Percentiles rank a stretch among this genome's conserved stretches.
These are phyloP conservation scores for Aspergillus sclerotiicarbonarius DNA, from an alignment of 495 filamentous ascomycete genomes.

Conservation along the genomic window DNA sequence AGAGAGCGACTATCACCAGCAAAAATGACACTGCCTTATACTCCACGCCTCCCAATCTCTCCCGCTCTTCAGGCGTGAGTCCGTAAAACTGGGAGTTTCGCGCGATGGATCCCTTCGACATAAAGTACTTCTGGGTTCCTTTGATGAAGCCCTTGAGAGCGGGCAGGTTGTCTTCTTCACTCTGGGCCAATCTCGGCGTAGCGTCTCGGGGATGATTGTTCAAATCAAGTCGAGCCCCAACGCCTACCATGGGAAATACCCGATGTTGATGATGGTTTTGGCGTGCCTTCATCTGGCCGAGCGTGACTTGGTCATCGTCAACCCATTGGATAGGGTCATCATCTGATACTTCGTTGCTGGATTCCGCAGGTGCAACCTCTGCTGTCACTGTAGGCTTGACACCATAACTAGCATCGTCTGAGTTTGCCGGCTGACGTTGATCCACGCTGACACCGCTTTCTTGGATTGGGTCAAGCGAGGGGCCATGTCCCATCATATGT, in stretches of 20 bases:
- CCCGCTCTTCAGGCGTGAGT: conserved; percentile 64
- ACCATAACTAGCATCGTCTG: background rate
- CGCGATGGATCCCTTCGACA: conserved; percentile 49
- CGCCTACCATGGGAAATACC: conserved; percentile 51
- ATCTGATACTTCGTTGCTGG: conserved; percentile 1
- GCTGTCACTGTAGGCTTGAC: background rate
- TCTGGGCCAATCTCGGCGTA: conserved; percentile 17
- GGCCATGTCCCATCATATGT: conserved; percentile 11
- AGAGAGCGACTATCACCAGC: conserved; percentile 66
- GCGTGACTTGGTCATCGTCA: conserved; percentile 35
- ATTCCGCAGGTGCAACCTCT: conserved; percentile 1
- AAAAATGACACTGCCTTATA: conserved; percentile 76
- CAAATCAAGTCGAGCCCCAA: conserved; percentile 50
- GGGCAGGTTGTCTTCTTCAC: conserved; percentile 19
- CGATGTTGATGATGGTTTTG: conserved; percentile 35
- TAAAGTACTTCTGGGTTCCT: conserved; percentile 39
- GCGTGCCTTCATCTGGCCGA: conserved; percentile 21
- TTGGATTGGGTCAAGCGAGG: background rate
- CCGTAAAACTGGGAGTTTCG: conserved; percentile 74
- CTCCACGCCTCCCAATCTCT: conserved; percentile 74
- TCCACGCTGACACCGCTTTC: background rate
- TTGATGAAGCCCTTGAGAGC: conserved; percentile 27
- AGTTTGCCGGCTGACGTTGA: background rate
- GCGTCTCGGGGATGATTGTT: conserved; percentile 39
- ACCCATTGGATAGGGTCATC: conserved; percentile 22